These are phyloP conservation scores for Alternaria rosae DNA, from an alignment of 2,329 filamentous ascomycete species.

Conservation along the genomic window DNA sequence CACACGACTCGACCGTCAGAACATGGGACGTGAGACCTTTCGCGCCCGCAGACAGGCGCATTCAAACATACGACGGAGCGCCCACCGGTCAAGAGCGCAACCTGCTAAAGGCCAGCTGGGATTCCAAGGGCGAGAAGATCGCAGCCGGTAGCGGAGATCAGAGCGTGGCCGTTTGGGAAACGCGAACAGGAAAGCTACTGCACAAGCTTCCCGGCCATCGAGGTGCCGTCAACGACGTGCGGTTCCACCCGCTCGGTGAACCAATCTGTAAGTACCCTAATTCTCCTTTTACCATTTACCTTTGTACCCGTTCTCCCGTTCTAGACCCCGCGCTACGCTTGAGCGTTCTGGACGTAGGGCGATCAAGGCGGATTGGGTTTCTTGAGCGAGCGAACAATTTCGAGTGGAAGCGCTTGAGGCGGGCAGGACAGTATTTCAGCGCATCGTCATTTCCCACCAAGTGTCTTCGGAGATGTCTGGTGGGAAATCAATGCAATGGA, in stretches of 20 bases:
- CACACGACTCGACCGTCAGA: constrained; percentile 90
- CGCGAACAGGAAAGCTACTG: constrained; percentile 83
- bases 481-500: no score
- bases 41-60: constrained; percentile 82
- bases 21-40: constrained; percentile 98
- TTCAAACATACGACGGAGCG: constrained; percentile 92
- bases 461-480: no score
- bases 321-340: background rate
- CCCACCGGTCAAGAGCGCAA: constrained; percentile 90
- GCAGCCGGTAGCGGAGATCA: constrained; percentile 90
- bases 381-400: background rate
- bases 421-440: background rate
- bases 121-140: constrained; percentile 82
- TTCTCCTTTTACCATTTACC: background rate
- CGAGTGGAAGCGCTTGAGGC: background rate
- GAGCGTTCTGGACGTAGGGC: background rate
- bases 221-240: constrained; percentile 92
- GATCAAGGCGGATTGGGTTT: background rate
- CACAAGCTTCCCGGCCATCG: constrained; percentile 97
- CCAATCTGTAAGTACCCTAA: constrained; percentile 76
- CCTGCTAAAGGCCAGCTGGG: constrained; percentile 88
- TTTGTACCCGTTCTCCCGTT: background rate
- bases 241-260: constrained; percentile 84
- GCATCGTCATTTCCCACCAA: no score
- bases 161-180: constrained; percentile 90